phyloP scores from a whole-genome alignment of 768 basidiomycete species.

The Artomyces pyxidatus region DNA sequence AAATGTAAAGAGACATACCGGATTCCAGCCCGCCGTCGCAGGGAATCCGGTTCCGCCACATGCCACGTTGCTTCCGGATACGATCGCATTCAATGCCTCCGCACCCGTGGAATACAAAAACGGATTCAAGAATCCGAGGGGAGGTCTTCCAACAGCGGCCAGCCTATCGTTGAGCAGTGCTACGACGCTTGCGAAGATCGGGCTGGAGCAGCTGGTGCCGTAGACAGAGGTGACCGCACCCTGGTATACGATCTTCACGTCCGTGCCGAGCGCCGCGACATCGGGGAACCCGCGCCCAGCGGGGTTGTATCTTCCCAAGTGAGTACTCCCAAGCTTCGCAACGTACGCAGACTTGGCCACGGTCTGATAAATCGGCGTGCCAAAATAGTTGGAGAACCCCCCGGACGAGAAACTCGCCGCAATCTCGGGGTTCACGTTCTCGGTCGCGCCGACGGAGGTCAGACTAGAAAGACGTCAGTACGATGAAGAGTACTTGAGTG shows the following conservation, averaged over 20 bases:
- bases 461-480: not conserved
- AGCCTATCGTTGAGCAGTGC: conserved; percentile 23
- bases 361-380: conserved; percentile 9
- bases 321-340: conserved; percentile 8
- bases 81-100: conserved; percentile 12
- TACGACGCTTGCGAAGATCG: conserved; percentile 21
- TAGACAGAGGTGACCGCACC: conserved; percentile 2
- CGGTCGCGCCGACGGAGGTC: conserved; percentile 14
- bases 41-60: conserved; percentile 14
- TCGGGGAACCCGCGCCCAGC: conserved; percentile 17
- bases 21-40: conserved; percentile 9
- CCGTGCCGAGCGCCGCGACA: conserved; percentile 14
- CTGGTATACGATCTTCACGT: conserved; percentile 8
- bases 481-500: too few species aligned
- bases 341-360: conserved; percentile 14
- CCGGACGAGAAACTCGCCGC: conserved; percentile 12
- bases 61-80: conserved; percentile 9
- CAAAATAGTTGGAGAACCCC: conserved; percentile 18
- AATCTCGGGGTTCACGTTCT: conserved; percentile 7
- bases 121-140: conserved; percentile 17
- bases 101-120: conserved; percentile 9
- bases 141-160: conserved; percentile 2
- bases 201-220: conserved; percentile 19
- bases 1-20: not conserved
- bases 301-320: conserved; percentile 13